phyloP scores from a whole-genome alignment of 495 filamentous ascomycete species.

The Penicillium bialowiezense region DNA sequence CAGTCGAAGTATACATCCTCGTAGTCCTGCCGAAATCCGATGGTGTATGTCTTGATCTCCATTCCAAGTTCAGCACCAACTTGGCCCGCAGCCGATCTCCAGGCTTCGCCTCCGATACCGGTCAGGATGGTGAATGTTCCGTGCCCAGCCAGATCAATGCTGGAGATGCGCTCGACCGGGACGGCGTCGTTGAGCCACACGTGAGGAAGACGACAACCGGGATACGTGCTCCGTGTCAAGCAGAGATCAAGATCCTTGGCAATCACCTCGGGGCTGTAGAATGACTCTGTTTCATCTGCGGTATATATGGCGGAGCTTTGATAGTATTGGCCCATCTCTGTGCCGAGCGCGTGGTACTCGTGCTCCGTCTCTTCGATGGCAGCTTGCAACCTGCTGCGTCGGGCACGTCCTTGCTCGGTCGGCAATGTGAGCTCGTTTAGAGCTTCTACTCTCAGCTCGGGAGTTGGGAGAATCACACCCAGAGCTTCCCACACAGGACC shows the following conservation, averaged over 20 bases:
- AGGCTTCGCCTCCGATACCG: slow-evolving; percentile 46
- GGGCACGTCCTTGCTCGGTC: slow-evolving; percentile 28
- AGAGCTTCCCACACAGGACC: slow-evolving; percentile 42
- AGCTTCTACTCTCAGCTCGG: slow-evolving; percentile 28
- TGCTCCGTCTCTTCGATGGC: slow-evolving; percentile 39
- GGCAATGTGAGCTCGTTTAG: slow-evolving; percentile 31
- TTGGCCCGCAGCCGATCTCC: slow-evolving; percentile 43
- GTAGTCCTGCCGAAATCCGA: slow-evolving; percentile 49
- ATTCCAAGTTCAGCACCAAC: slow-evolving; percentile 32
- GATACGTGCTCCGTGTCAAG: slow-evolving; percentile 37
- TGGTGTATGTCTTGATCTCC: slow-evolving; percentile 37
- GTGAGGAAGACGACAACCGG: slow-evolving; percentile 51
- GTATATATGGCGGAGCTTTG: slow-evolving; percentile 30
- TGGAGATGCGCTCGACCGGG: slow-evolving; percentile 42
- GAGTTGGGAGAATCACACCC: slow-evolving; percentile 31
- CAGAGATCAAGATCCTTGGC: slow-evolving; percentile 30
- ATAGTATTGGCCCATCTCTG: slow-evolving; percentile 52
- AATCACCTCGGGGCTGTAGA: slow-evolving; percentile 24
- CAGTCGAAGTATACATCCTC: slow-evolving; percentile 55
- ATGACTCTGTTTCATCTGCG: slow-evolving; percentile 28
- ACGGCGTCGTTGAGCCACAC: slow-evolving; percentile 48
- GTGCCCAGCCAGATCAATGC: slow-evolving; percentile 52
- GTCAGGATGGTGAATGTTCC: slow-evolving; percentile 47
- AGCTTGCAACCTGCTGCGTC: slow-evolving; percentile 27
- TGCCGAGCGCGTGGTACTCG: slow-evolving; percentile 49